Percentiles rank a stretch among this genome's conserved stretches.
Evolutionary conservation across 2,329 filamentous ascomycete genomes (phyloP).

Genomic region (Cordyceps cicadae): DNA sequence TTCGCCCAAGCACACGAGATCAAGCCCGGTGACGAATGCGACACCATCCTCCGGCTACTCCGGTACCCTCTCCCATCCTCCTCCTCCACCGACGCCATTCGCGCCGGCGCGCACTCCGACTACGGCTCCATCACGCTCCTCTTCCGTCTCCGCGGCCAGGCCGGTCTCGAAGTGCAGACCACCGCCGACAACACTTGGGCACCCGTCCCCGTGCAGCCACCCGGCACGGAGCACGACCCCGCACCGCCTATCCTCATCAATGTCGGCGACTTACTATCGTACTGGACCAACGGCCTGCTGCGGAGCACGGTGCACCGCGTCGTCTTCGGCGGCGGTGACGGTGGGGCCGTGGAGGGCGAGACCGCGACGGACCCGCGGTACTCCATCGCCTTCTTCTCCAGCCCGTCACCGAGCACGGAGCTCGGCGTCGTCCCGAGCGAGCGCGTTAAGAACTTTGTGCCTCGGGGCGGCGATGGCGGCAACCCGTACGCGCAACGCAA

Average conservation of each 20-base stretch:
- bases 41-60: constrained; percentile 60
- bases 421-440: constrained; percentile 54
- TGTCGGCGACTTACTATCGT: constrained; percentile 61
- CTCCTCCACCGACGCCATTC: constrained; percentile 49
- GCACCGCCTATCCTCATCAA: constrained; percentile 74
- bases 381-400: constrained; percentile 62
- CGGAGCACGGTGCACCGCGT: constrained; percentile 86
- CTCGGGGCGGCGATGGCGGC: constrained; percentile 19
- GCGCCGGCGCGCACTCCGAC: constrained; percentile 87
- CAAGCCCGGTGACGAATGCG: constrained; percentile 35
- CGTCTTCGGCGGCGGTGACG: constrained; percentile 52
- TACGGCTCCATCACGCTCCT: constrained; percentile 68
- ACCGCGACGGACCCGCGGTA: constrained; percentile 46
- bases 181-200: constrained; percentile 44
- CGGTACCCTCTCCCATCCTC: constrained; percentile 54
- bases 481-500: constrained; percentile 45
- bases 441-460: constrained; percentile 38
- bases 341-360: constrained; percentile 34
- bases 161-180: constrained; percentile 75
- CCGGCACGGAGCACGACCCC: constrained; percentile 47
- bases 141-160: constrained; percentile 78
- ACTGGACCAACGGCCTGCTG: constrained; percentile 86
- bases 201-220: constrained; percentile 58
- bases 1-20: constrained; percentile 45
- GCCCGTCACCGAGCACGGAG: constrained; percentile 46